Evolutionary conservation across 495 filamentous ascomycete species (phyloP).

Genomic region (Pseudoneurospora amorphoporcata): DNA sequence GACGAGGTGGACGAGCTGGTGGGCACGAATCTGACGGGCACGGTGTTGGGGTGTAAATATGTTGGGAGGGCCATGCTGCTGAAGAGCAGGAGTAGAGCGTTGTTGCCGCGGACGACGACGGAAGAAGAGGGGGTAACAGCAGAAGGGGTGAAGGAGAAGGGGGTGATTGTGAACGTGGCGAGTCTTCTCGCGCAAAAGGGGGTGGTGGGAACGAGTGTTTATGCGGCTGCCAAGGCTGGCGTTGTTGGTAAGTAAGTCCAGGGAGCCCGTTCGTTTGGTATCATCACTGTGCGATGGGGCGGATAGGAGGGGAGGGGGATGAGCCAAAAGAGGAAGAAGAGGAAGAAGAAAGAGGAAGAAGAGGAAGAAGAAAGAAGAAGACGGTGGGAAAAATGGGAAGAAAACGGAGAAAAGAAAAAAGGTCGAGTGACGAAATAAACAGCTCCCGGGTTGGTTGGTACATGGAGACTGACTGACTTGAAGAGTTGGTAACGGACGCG

Average conservation of each 20-base stretch:
- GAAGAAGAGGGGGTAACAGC: not conserved
- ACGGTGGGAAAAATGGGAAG: too few species aligned
- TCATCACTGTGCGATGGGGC: not conserved
- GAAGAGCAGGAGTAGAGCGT: not conserved
- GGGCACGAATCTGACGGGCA: slow-evolving; percentile 59
- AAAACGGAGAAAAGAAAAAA: not conserved
- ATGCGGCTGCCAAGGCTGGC: slow-evolving; percentile 74
- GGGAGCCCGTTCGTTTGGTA: too few species aligned
- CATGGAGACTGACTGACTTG: not conserved
- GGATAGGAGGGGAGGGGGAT: not conserved
- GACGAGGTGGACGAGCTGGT: slow-evolving; percentile 40
- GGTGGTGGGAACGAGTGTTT: slow-evolving; percentile 55
- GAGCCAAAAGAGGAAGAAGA: not conserved
- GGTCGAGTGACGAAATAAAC: too few species aligned
- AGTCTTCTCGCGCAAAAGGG: slow-evolving; percentile 58
- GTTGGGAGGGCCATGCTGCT: slow-evolving; percentile 41
- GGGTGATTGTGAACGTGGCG: slow-evolving; percentile 64
- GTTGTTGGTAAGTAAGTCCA: slow-evolving; percentile 42
- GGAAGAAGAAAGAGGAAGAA: too few species aligned
- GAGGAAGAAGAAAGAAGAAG: not conserved
- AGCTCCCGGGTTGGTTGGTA: not conserved
- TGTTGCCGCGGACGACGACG: too few species aligned
- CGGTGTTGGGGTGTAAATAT: slow-evolving; percentile 52
- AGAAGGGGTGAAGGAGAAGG: slow-evolving; percentile 27
- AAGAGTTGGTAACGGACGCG: too few species aligned